These are phyloP conservation scores for Dictyostelium citrinum DNA, from an alignment of 78 protist species.

Conservation along the genomic window DNA sequence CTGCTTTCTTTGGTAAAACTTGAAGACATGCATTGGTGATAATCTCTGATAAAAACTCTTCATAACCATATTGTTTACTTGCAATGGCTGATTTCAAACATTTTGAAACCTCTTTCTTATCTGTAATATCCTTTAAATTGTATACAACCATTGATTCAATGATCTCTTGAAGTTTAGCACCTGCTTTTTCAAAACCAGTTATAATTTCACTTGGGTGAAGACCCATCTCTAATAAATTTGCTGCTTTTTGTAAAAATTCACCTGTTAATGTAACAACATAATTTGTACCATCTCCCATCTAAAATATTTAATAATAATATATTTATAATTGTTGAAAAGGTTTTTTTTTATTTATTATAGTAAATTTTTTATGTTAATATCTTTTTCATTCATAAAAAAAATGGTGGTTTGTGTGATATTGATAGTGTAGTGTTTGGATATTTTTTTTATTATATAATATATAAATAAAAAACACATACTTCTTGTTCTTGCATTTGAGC, in stretches of 20 bases:
- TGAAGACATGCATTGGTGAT: conserved; percentile 94
- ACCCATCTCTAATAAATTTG: conserved; percentile 91
- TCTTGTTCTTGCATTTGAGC: conserved; percentile 96
- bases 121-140: conserved; percentile 33
- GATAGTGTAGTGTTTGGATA: too few relatives aligned
- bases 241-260: conserved; percentile 96
- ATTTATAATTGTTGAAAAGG: too few relatives aligned
- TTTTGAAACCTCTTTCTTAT: conserved; percentile 39
- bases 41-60: conserved; percentile 88
- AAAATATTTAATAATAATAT: not conserved
- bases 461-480: conserved; percentile 65
- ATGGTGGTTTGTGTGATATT: not conserved
- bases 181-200: conserved; percentile 92
- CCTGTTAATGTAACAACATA: conserved; percentile 97
- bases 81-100: conserved; percentile 88
- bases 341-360: too few relatives aligned
- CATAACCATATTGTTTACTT: conserved; percentile 96
- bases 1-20: conserved; percentile 86
- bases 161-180: conserved; percentile 78
- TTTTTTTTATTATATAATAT: too few relatives aligned
- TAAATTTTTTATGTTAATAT: too few relatives aligned
- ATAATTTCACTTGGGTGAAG: conserved; percentile 94
- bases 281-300: conserved; percentile 99
- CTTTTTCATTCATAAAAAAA: too few relatives aligned
- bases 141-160: conserved; percentile 64